Evolutionary conservation across 1,284 basidiomycete genomes (phyloP).

Genomic region (Coniophora puteana): DNA sequence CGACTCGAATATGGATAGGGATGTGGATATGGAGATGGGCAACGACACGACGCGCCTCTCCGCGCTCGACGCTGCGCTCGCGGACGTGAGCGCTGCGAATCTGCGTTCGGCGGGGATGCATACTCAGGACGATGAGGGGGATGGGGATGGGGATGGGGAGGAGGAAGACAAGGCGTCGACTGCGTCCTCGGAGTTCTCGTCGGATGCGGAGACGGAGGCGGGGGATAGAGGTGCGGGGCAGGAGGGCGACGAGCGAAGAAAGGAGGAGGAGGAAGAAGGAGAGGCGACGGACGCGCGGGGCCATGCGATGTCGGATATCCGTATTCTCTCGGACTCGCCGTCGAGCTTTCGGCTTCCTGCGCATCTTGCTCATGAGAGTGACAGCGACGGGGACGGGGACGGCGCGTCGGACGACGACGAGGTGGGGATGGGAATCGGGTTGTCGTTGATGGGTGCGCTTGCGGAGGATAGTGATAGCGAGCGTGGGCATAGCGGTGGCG

Average conservation of each 20-base stretch:
- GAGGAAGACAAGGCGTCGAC: too few species aligned
- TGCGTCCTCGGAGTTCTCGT: too few species aligned
- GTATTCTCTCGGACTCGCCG: too few species aligned
- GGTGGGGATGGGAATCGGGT: slow-evolving; percentile 61
- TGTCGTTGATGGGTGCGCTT: slow-evolving; percentile 59
- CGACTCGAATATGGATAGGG: slow-evolving; percentile 8
- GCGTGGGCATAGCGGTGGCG: too few species aligned
- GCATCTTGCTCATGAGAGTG: background rate
- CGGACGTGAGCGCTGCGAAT: too few species aligned
- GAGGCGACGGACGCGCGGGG: too few species aligned
- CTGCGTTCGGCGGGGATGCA: too few species aligned
- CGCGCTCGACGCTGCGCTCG: slow-evolving; percentile 23
- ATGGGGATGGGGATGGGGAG: background rate
- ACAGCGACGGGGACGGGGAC: slow-evolving; percentile 4
- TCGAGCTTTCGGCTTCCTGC: background rate
- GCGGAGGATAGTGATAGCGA: slow-evolving; percentile 20
- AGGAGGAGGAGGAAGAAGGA: too few species aligned
- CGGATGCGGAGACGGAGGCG: too few species aligned
- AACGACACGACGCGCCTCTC: slow-evolving; percentile 18
- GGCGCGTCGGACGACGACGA: slow-evolving; percentile 49
- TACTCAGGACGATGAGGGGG: background rate
- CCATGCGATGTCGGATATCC: too few species aligned
- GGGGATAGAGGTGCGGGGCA: slow-evolving; percentile 1
- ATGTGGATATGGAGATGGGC: slow-evolving; percentile 13
- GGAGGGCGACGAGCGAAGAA: too few species aligned